These are phyloP conservation scores for Acanthamoeba lenticulata DNA, from an alignment of 208 protist species.

Conservation along the genomic window DNA sequence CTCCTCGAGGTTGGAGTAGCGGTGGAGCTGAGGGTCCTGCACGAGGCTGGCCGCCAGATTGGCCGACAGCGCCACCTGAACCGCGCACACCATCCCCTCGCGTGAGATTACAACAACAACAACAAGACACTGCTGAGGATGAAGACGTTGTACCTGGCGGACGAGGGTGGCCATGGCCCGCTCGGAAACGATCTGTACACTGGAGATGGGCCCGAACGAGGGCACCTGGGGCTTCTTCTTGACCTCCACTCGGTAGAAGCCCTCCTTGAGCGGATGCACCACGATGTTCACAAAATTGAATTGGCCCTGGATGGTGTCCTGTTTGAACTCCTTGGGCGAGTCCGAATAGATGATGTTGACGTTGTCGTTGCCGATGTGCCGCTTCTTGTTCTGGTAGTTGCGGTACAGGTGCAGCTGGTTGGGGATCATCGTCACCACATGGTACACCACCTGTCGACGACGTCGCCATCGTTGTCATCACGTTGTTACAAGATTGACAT, in stretches of 20 bases:
- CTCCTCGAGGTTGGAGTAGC: slow-evolving; percentile 42
- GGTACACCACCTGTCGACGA: slow-evolving; percentile 69
- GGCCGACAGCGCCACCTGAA: slow-evolving; percentile 4
- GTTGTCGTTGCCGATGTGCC: slow-evolving; percentile 81
- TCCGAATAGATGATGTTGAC: slow-evolving; percentile 79
- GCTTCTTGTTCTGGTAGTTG: slow-evolving; percentile 75
- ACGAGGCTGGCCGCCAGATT: not conserved
- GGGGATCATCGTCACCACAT: slow-evolving; percentile 77
- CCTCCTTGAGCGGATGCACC: slow-evolving; percentile 69
- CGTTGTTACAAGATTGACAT: too few species aligned
- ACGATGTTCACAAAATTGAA: slow-evolving; percentile 81
- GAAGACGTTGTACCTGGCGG: not conserved
- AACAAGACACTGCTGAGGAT: not conserved
- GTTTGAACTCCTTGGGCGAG: slow-evolving; percentile 14
- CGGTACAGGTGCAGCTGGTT: slow-evolving; percentile 55
- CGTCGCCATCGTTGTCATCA: too few species aligned
- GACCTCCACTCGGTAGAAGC: slow-evolving; percentile 73
- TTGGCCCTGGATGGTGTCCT: slow-evolving; percentile 71
- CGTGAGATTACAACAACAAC: not conserved
- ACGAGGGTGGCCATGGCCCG: slow-evolving; percentile 71
- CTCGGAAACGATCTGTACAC: slow-evolving; percentile 72
- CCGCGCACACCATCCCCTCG: not conserved
- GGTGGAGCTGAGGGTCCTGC: slow-evolving; percentile 2
- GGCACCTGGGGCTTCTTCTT: slow-evolving; percentile 78
- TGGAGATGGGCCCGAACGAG: slow-evolving; percentile 74